Percentiles rank a stretch among this genome's conserved stretches.
Conservation (phyloP, 2,329 filamentous ascomycete genomes). For the Lithohypha guttulata region DNA sequence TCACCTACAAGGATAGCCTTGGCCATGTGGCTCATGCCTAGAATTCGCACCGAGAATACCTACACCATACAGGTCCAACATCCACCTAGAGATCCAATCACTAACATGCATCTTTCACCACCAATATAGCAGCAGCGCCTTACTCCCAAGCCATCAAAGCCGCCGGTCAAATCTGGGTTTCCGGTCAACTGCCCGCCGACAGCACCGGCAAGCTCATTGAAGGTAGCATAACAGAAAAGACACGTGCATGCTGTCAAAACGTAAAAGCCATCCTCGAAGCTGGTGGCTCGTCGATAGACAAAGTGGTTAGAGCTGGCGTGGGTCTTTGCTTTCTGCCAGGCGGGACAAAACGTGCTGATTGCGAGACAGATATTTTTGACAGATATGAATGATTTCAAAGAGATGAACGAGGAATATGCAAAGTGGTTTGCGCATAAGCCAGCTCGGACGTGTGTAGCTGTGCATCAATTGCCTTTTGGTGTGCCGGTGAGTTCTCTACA, state of each 20-base stretch:
- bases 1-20: too few relatives aligned
- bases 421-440: constrained; percentile 59
- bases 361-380: constrained; percentile 61
- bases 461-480: constrained; percentile 51
- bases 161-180: constrained; percentile 58
- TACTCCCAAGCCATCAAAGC: constrained; percentile 54
- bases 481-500: constrained; percentile 30
- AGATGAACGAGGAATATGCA: constrained; percentile 64
- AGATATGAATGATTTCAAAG: constrained; percentile 79
- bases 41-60: too few relatives aligned
- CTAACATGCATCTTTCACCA: neutral
- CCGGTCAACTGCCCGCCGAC: constrained; percentile 67
- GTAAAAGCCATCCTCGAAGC: constrained; percentile 72
- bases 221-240: constrained; percentile 58
- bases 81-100: too few relatives aligned
- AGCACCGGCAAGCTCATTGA: constrained; percentile 48
- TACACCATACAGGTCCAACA: too few relatives aligned
- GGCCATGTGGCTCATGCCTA: too few relatives aligned
- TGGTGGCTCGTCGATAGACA: constrained; percentile 65
- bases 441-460: constrained; percentile 52
- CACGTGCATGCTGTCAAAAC: constrained; percentile 64
- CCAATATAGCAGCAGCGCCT: constrained; percentile 13
- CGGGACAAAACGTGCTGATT: constrained; percentile 1
- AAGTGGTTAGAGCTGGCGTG: constrained; percentile 75
- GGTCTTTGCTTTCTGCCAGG: constrained; percentile 16